Base-by-base conservation (phyloP, 805 yeast species). In the Lachancea quebecensis region DNA sequence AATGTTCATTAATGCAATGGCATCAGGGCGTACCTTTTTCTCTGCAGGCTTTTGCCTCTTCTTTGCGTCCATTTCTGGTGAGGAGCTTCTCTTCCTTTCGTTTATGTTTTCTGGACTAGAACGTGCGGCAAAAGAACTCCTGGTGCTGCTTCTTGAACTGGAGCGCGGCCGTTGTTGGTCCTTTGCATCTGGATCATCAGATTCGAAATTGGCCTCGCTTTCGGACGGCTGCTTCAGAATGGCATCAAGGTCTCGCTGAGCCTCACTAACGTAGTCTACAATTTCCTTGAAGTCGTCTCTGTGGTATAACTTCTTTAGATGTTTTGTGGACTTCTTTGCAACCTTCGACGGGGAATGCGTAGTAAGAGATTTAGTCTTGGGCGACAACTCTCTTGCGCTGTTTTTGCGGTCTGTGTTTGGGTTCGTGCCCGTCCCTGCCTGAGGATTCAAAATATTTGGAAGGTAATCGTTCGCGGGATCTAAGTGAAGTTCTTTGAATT, bases 1-100 rank as follows among this genome's bases (percentile, higher is more conserved):
- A 6, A 55, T 18, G 3, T 46, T 52, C 29, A 49, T 46, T 9
- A 50, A 25, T 14, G 59, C 55, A 27, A 53, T 42, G 4, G 52
- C 58, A 35, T 56, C 63, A 6, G 60, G 57, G 33, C 60, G 51
- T n/a, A 56, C 57, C 34, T 56, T 60, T 42, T 58, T 60, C 25
- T 57, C 60, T 2, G 59, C 53, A 2, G 60, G 58, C 31, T 55
- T 53, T 30, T 49, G 40, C 38, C 59, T 48, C 21, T 56, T 58
- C 32, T 46, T 35, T n/a, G 31, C 27, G 5, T 44, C 47, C n/a
- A 17, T 11, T 5, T 35, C 43, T 10, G 38, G n/a, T 8, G 47
- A 39, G 12, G 34, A 38, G 31, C 47, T 52, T 14, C 57, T 52
- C 38, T 52, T 54, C 38, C 49, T 47, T 6, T 39, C 45, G 4